A percentile compares a stretch with the other conserved stretches of the same genome.
phyloP scores from a whole-genome alignment of 345 rosid genomes.

The Populus alba region DNA sequence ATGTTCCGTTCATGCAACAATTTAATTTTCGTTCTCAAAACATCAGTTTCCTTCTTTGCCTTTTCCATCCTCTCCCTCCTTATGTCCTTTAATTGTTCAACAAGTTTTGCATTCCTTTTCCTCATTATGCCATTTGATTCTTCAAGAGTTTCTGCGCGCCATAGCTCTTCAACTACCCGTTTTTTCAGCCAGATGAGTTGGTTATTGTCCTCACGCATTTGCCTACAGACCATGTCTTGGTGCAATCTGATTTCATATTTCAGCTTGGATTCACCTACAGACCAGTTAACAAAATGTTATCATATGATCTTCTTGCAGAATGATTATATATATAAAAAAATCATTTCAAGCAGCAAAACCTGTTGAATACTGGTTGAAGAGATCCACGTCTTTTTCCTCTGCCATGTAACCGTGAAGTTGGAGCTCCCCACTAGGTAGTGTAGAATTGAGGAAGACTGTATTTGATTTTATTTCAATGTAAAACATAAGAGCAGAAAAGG shows the following conservation, averaged over 20 bases:
- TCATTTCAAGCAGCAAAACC: conserved; percentile 32
- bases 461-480: no score
- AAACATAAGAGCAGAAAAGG: no score
- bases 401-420: conserved; percentile 81
- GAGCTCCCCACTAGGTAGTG: conserved; percentile 53
- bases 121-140: conserved; percentile 45
- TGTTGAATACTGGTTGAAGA: conserved; percentile 58
- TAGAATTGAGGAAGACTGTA: no score
- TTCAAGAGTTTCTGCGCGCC: conserved; percentile 41
- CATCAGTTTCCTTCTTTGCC: conserved; percentile 50
- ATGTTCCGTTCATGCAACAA: conserved; percentile 56
- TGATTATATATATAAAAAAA: background rate
- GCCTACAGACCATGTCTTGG: conserved; percentile 69
- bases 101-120: conserved; percentile 40
- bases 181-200: conserved; percentile 51
- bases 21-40: conserved; percentile 54
- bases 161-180: conserved; percentile 39
- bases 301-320: background rate
- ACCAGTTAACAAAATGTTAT: background rate
- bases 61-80: conserved; percentile 54
- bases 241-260: conserved; percentile 69
- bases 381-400: conserved; percentile 60
- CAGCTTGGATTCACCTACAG: conserved; percentile 52
- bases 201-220: conserved; percentile 64
- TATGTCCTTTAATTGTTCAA: conserved; percentile 52